These are phyloP conservation scores for Colletotrichum salicis DNA, from an alignment of 2,329 filamentous ascomycete genomes.

Conservation along the genomic window DNA sequence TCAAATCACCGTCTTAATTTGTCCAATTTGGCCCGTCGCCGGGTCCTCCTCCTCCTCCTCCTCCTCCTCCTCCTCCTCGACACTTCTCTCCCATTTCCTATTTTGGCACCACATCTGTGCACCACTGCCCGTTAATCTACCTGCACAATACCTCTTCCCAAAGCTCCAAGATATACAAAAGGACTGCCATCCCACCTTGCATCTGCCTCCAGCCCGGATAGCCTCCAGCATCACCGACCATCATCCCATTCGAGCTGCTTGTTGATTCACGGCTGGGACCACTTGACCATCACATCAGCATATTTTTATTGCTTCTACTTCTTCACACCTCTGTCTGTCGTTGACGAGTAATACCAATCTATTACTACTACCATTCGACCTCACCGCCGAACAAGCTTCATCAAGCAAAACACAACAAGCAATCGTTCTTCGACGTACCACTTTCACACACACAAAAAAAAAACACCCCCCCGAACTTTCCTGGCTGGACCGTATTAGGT, in stretches of 20 bases:
- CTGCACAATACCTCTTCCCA: conserved; percentile 27
- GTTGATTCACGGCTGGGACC: conserved; percentile 36
- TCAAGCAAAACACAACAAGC: conserved; percentile 11
- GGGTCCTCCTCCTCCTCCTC: conserved; percentile 33
- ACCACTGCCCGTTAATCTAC: conserved; percentile 44
- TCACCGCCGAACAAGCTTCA: conserved; percentile 15
- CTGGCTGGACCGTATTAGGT: conserved; percentile 32
- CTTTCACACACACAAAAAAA: not conserved
- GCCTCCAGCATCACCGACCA: conserved; percentile 23
- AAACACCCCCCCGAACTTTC: not conserved
- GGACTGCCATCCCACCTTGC: conserved; percentile 35
- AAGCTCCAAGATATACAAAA: conserved; percentile 33
- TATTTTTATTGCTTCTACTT: conserved; percentile 23
- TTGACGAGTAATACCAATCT: conserved; percentile 29
- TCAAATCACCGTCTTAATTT: conserved; percentile 38
- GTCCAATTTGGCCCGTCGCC: conserved; percentile 40
- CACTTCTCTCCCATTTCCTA: conserved; percentile 51
- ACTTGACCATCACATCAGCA: conserved; percentile 32
- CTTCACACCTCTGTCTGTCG: conserved; percentile 31
- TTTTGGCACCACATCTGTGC: conserved; percentile 52
- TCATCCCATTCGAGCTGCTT: conserved; percentile 37
- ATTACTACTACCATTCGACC: not conserved
- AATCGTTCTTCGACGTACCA: conserved; percentile 21
- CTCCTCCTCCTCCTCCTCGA: conserved; percentile 38
- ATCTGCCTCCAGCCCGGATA: conserved; percentile 6